These are phyloP conservation scores for Stenocarpella maydis DNA, from an alignment of 2,329 filamentous ascomycete genomes.

Conservation along the genomic window DNA sequence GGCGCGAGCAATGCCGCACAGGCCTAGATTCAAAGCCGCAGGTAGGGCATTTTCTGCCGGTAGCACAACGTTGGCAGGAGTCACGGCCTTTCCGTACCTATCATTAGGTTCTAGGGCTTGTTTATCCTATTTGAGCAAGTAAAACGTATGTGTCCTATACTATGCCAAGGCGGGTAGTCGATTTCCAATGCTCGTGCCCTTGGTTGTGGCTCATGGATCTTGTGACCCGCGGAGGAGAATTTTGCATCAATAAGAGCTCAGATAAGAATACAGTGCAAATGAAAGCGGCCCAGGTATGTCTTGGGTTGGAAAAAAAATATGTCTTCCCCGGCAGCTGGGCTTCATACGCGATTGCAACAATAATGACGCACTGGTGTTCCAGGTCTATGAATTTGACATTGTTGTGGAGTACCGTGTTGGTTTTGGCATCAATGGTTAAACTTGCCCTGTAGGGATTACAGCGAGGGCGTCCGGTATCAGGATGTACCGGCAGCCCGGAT, in stretches of 20 bases:
- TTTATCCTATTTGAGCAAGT: too few species aligned
- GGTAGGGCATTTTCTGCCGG: neutral
- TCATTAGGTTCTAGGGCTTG: neutral
- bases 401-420: too few species aligned
- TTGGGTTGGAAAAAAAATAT: neutral
- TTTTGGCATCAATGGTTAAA: too few species aligned
- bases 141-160: neutral
- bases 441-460: too few species aligned
- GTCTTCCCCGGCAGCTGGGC: neutral
- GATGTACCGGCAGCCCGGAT: too few species aligned
- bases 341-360: neutral
- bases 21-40: neutral
- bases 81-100: fast-evolving
- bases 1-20: neutral
- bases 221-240: neutral
- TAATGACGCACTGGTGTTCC: neutral
- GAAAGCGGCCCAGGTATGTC: neutral
- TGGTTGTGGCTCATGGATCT: neutral
- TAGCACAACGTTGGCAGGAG: neutral
- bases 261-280: neutral
- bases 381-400: too few species aligned
- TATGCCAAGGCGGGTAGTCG: neutral
- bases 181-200: neutral
- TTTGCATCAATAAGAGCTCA: constrained; percentile 12
- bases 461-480: too few species aligned